Percentiles rank a stretch among this genome's conserved stretches.
Evolutionary conservation across 1,284 basidiomycete species (phyloP).

Genomic region (Pholiota adiposa): DNA sequence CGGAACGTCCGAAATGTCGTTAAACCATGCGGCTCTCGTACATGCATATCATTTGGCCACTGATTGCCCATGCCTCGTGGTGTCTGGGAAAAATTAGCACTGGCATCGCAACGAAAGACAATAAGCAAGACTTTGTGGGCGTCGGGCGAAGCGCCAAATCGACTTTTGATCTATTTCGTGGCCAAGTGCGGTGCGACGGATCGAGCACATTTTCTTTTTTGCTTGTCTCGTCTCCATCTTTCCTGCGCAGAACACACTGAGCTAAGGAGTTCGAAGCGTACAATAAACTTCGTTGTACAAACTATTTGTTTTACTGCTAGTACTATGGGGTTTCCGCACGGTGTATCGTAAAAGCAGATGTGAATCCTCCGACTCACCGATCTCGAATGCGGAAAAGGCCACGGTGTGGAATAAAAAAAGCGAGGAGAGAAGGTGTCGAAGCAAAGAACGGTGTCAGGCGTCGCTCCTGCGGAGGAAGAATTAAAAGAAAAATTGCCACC

Average conservation of each 20-base stretch:
- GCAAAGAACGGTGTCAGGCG: constrained; percentile 21
- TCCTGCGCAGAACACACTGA: neutral
- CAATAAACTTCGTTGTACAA: constrained; percentile 9
- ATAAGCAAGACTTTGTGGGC: constrained; percentile 4
- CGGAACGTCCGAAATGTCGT: neutral
- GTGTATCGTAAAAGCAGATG: neutral
- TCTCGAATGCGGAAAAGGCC: neutral
- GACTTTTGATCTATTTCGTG: constrained; percentile 1
- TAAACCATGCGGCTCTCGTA: constrained; percentile 2
- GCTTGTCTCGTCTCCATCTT: neutral
- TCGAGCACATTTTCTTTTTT: neutral
- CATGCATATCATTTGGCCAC: neutral
- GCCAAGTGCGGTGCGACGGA: neutral
- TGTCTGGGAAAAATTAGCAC: neutral
- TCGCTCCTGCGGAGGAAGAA: constrained; percentile 8
- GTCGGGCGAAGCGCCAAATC: neutral
- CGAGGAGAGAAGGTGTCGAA: constrained; percentile 13
- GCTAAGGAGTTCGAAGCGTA: constrained; percentile 9
- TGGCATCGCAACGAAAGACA: constrained; percentile 19
- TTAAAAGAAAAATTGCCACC: neutral
- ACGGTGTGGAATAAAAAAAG: constrained; percentile 10
- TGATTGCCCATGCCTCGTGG: neutral
- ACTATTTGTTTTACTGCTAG: constrained; percentile 11
- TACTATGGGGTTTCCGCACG: neutral
- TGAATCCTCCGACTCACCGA: neutral